Conservation (phyloP, 306 rosid genomes). For the Acacia melanoxylon region DNA sequence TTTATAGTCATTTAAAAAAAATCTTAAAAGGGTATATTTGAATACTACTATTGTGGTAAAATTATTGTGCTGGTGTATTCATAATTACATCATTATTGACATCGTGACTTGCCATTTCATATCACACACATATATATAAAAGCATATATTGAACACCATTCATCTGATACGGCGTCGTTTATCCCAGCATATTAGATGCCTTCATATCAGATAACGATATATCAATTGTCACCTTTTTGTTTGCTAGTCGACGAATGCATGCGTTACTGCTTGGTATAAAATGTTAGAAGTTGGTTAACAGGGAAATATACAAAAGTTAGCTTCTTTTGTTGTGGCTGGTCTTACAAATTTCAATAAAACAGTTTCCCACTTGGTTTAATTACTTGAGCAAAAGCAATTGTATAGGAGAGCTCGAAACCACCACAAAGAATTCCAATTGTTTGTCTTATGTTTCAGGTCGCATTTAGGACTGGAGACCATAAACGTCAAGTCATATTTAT, state of each 20-base stretch:
- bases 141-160: too few relatives aligned
- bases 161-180: not conserved
- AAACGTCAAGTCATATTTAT: constrained; percentile 86
- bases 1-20: too few relatives aligned
- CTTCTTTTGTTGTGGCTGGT: not conserved
- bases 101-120: not conserved
- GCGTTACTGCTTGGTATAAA: too few relatives aligned
- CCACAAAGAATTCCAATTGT: not conserved
- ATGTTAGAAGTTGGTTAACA: too few relatives aligned
- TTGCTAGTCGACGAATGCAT: too few relatives aligned
- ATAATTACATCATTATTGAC: not conserved
- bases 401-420: not conserved
- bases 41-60: not conserved
- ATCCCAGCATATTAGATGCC: not conserved
- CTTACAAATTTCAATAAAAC: not conserved
- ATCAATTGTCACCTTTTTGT: too few relatives aligned
- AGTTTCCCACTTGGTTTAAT: not conserved
- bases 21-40: not conserved
- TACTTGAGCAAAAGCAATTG: not conserved
- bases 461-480: constrained; percentile 86
- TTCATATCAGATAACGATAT: too few relatives aligned
- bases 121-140: too few relatives aligned
- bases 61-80: not conserved
- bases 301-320: too few relatives aligned
- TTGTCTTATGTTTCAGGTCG: constrained; percentile 60